Conservation (phyloP, 805 yeast genomes). For the Lipomyces sp. region DNA sequence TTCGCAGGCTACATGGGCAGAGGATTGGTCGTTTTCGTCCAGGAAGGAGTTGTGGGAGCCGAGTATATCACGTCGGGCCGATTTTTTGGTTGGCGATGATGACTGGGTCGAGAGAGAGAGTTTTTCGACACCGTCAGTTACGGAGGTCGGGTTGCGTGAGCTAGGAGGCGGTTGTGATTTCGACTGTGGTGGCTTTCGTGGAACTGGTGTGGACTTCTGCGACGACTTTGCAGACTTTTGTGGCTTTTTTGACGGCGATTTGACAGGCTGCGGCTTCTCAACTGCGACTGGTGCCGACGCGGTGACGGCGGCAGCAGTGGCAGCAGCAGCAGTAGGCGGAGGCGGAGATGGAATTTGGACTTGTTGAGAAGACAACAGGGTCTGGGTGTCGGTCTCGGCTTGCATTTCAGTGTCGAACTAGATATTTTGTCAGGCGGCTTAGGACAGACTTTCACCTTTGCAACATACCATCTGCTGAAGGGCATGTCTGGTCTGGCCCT, state of each 20-base stretch:
- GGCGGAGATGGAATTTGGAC: background rate
- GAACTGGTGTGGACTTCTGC: background rate
- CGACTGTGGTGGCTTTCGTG: background rate
- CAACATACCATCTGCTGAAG: conserved; percentile 5
- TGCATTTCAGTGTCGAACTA: conserved; percentile 2
- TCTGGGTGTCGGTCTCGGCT: conserved; percentile 1
- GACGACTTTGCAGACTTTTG: background rate
- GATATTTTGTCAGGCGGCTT: background rate
- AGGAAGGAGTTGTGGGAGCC: conserved; percentile 7
- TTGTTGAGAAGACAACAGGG: background rate
- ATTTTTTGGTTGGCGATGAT: background rate
- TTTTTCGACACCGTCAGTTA: conserved; percentile 3
- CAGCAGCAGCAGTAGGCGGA: too few relatives aligned
- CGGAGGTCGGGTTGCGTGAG: background rate
- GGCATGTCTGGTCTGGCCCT: conserved; percentile 6
- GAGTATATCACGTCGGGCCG: conserved; percentile 11
- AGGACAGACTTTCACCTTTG: background rate
- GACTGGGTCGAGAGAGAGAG: background rate
- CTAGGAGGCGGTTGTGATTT: background rate
- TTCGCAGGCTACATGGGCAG: conserved; percentile 23
- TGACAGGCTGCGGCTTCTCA: background rate
- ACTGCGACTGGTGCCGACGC: background rate
- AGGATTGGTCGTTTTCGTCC: background rate
- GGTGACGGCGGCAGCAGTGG: background rate
- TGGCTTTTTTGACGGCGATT: background rate